Evolutionary conservation across 176 grass and related monocot species (phyloP), one percentile per base, ranked within the genome.

Genomic region (Oryza meyeriana): DNA sequence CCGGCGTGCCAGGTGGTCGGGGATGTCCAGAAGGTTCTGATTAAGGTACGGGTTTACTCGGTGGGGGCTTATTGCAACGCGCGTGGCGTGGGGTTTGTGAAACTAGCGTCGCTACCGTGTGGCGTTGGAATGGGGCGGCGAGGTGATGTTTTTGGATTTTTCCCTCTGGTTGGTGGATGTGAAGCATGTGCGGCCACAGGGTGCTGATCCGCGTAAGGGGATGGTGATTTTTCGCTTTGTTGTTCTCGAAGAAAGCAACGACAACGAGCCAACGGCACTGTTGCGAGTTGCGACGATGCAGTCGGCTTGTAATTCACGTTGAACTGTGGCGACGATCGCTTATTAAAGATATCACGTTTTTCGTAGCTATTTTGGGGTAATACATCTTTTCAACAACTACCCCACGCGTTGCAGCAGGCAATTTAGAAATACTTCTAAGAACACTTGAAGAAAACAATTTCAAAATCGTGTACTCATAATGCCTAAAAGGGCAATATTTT

Each of bases 1-100:
- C 92, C 92, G 20, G 40, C 18, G 26, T 97, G 44, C 75, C 75
- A 89, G 70, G 72, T 85, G 29, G 47, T 11, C 3, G 52, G 55
- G 26, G 82, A 72, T 4, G 78, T 84, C 8, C 95, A 98, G 88
- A 93, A 74, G 71, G 90, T 98, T 35, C 35, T 78, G 40, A 72
- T 98, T 45, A 87, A 94, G 95, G 95, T 98, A 84, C 47, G 65
- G 58, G 14, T 45, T 31, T 36, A 57, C 24, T 41, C 55, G 65
- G 13, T 45, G 13, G 41, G 12, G 41, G 41, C 32, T 33, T 33
- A 2, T 1, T 1, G 6, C 47, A 17, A 18, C 47, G 47, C 16
- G 22, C 24, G 5, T 14, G 40, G 10, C 24, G 5, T 14, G 40
- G 11, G 25, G n/a, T 22, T 34, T 20, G 41, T 32, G 61, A 10